Percentiles rank a stretch among this genome's conserved stretches.
Conservation (phyloP, 2,329 filamentous ascomycete genomes). For the Epichloe amarillans region DNA sequence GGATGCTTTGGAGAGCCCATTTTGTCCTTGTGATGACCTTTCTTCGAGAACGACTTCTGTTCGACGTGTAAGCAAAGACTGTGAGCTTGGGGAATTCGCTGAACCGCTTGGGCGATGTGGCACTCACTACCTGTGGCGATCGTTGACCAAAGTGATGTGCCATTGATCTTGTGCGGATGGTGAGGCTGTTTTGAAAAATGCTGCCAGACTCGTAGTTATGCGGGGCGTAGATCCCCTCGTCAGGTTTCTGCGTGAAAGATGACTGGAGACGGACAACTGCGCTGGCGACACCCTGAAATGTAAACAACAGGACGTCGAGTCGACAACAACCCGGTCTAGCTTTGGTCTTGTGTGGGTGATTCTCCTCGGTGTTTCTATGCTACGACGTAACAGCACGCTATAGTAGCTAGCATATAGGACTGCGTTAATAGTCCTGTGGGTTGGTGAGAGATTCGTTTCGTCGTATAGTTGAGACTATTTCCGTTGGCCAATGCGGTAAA, state of each 20-base stretch:
- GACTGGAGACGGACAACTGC: too few species aligned
- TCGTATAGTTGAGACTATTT: neutral
- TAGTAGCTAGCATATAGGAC: neutral
- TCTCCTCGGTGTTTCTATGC: neutral
- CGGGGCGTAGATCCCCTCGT: too few species aligned
- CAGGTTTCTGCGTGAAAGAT: too few species aligned
- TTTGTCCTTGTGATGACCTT: neutral
- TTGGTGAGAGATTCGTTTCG: neutral
- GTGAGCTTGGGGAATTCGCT: neutral
- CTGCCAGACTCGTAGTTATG: neutral
- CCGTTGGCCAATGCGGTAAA: neutral
- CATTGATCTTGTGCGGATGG: neutral
- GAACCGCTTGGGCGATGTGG: neutral
- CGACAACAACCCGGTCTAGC: neutral
- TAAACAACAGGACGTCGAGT: neutral
- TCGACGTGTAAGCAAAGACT: neutral
- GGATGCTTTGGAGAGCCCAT: constrained; percentile 10
- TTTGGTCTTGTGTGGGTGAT: neutral
- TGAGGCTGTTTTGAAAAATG: neutral
- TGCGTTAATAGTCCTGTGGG: neutral
- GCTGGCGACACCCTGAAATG: neutral
- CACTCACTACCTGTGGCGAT: constrained; percentile 4
- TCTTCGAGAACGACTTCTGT: neutral
- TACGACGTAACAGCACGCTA: neutral
- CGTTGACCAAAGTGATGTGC: constrained; percentile 2